These are phyloP conservation scores for Mycena rosella DNA, from an alignment of 768 basidiomycete species.

Conservation along the genomic window DNA sequence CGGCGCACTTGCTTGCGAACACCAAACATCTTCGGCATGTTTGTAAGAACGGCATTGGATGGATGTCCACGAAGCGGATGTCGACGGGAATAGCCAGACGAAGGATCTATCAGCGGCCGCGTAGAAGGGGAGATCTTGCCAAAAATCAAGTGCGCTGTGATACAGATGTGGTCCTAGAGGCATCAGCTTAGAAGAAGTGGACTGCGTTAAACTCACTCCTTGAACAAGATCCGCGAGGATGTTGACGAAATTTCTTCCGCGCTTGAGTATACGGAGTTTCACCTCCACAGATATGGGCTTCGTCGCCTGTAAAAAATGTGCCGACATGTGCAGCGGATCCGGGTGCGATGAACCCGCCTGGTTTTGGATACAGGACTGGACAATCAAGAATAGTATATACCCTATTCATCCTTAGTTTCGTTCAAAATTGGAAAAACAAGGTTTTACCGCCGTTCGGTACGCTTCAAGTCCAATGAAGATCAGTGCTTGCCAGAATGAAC, in stretches of 20 bases:
- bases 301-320: conserved; percentile 67
- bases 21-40: conserved; percentile 44
- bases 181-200: not conserved
- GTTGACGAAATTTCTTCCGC: conserved; percentile 67
- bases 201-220: conserved; percentile 50
- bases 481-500: not conserved
- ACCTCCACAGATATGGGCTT: conserved; percentile 57
- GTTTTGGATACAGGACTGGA: conserved; percentile 68
- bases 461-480: conserved; percentile 41
- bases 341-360: conserved; percentile 61
- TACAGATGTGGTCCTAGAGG: conserved; percentile 55
- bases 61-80: conserved; percentile 69
- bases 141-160: conserved; percentile 70
- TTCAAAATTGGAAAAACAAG: not conserved
- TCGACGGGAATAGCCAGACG: conserved; percentile 65
- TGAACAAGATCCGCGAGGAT: conserved; percentile 71
- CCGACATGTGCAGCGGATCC: conserved; percentile 71
- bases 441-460: conserved; percentile 65
- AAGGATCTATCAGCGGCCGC: conserved; percentile 55
- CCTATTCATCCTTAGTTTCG: conserved; percentile 50
- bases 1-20: conserved; percentile 50
- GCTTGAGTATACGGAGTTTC: conserved; percentile 58
- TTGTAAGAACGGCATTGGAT: conserved; percentile 47
- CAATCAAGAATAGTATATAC: conserved; percentile 67
- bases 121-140: conserved; percentile 55